Evolutionary conservation across 768 basidiomycete species (phyloP).

Genomic region (Mycena olivaceomarginata): DNA sequence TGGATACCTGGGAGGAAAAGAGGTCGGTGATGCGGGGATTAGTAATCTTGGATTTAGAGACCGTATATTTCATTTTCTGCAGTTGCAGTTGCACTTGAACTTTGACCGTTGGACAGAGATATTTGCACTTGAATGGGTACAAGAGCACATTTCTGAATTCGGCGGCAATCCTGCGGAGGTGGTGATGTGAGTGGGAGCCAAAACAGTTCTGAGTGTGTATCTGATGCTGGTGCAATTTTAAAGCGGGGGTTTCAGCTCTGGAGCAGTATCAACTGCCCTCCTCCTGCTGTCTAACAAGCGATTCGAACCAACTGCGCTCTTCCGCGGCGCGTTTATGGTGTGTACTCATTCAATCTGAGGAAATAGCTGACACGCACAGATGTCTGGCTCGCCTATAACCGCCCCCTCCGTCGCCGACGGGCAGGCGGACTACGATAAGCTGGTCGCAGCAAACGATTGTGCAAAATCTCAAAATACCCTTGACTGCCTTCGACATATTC

Average conservation of each 20-base stretch:
- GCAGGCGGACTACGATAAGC: conserved; percentile 30
- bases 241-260: conserved; percentile 22
- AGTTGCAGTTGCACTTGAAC: neutral
- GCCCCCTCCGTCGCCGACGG: conserved; percentile 18
- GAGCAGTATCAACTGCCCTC: conserved; percentile 23
- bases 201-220: neutral
- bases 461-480: conserved; percentile 49
- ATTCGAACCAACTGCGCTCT: conserved; percentile 22
- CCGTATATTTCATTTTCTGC: conserved; percentile 23
- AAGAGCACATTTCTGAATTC: conserved; percentile 24
- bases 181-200: conserved; percentile 4
- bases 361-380: neutral
- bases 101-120: conserved; percentile 17
- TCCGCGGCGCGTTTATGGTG: conserved; percentile 35
- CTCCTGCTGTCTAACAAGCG: conserved; percentile 32
- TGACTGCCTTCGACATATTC: conserved; percentile 56
- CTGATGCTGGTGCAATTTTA: neutral
- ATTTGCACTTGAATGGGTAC: conserved; percentile 36
- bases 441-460: conserved; percentile 46
- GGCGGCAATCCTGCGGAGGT: conserved; percentile 27
- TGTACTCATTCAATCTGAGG: neutral
- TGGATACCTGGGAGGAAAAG: conserved; percentile 40
- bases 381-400: conserved; percentile 24
- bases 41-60: conserved; percentile 43
- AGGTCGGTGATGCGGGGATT: conserved; percentile 33